Conservation (phyloP, 805 yeast genomes). For the Candida lessepsii region DNA sequence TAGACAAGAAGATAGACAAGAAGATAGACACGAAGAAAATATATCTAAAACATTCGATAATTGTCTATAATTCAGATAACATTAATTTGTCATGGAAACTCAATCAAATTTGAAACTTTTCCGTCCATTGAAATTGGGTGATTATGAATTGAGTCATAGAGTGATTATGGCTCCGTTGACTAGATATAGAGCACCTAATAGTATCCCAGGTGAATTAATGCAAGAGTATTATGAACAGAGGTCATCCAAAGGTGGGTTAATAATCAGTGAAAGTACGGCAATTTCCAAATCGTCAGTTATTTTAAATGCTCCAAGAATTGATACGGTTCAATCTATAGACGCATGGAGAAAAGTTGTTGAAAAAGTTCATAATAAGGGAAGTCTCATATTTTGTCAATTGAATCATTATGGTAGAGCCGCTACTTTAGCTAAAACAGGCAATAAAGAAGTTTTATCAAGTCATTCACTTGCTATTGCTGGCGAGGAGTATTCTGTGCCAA, state of each 20-base stretch:
- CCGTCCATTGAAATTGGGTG: slow-evolving; percentile 10
- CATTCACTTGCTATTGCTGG: slow-evolving; percentile 2
- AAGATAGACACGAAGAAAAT: no score
- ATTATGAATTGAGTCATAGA: slow-evolving; percentile 9
- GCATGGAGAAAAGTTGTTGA: slow-evolving; percentile 49
- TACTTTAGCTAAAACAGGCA: slow-evolving; percentile 18
- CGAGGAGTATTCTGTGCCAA: slow-evolving; percentile 4
- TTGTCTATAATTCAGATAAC: no score
- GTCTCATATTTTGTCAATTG: slow-evolving; percentile 47
- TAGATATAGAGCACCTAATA: slow-evolving; percentile 12
- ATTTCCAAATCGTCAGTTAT: slow-evolving; percentile 38
- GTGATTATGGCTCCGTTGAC: slow-evolving; percentile 17
- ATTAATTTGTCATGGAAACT: no score
- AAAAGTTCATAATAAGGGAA: slow-evolving; percentile 43
- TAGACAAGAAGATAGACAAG: no score
- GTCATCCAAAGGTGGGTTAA: slow-evolving; percentile 30
- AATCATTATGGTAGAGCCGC: slow-evolving; percentile 50
- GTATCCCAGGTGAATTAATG: slow-evolving; percentile 13
- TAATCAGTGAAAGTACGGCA: slow-evolving; percentile 34
- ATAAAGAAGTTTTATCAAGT: slow-evolving; percentile 4
- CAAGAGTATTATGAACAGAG: slow-evolving; percentile 30
- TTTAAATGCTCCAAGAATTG: slow-evolving; percentile 47
- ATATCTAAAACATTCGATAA: no score
- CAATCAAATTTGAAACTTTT: slow-evolving; percentile 5
- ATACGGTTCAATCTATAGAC: slow-evolving; percentile 44